A percentile compares a stretch with the other conserved stretches of the same genome.
phyloP scores from a whole-genome alignment of 139 green algal genomes.

The Auxenochlorella protothecoides region DNA sequence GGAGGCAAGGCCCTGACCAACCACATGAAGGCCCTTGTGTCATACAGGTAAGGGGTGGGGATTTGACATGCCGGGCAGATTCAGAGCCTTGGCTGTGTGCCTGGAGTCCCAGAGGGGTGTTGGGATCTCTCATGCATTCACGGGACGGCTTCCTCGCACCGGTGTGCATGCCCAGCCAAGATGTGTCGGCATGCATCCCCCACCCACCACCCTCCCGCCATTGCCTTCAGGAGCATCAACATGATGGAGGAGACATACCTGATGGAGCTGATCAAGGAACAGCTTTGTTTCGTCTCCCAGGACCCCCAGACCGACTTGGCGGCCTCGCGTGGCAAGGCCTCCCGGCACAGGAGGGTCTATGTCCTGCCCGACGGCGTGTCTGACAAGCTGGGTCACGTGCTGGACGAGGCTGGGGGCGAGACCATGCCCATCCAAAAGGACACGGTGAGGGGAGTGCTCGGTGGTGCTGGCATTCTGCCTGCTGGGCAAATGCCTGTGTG shows the following conservation, averaged over 20 bases:
- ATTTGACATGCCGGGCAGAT: no score
- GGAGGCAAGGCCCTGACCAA: constrained; percentile 97
- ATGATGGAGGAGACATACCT: constrained; percentile 92
- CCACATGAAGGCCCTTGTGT: constrained; percentile 92
- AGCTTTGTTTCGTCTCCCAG: constrained; percentile 73
- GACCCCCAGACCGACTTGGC: constrained; percentile 40
- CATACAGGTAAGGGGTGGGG: constrained; percentile 41
- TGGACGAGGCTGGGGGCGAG: constrained; percentile 2
- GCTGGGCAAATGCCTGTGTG: no score
- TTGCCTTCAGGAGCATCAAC: constrained; percentile 61
- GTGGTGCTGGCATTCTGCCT: no score
- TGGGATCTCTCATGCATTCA: no score
- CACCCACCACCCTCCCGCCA: not conserved
- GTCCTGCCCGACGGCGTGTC: constrained; percentile 89
- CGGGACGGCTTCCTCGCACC: no score
- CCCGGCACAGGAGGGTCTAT: constrained; percentile 52
- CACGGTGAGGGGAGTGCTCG: no score
- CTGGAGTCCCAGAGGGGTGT: no score
- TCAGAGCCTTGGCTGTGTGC: no score
- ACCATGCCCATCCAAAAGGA: no score
- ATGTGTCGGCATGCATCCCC: no score
- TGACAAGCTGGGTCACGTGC: constrained; percentile 66
- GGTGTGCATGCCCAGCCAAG: no score
- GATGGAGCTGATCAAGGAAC: constrained; percentile 89
- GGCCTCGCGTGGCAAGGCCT: constrained; percentile 21